Evolutionary conservation across 1,139 yeast genomes (phyloP).

Genomic region (Cylindricascospora bacillispora): DNA sequence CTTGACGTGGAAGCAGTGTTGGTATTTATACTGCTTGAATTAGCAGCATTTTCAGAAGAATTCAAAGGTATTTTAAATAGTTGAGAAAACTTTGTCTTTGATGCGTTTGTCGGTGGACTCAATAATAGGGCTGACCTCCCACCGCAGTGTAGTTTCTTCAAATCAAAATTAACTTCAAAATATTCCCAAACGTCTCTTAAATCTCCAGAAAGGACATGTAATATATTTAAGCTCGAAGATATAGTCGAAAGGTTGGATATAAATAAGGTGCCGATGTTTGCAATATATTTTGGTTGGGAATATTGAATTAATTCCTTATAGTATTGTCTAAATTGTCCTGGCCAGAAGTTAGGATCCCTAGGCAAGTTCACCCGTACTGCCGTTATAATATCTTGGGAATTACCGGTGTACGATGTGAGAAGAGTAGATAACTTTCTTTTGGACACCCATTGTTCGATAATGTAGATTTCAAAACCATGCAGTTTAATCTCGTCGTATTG

Average conservation of each 20-base stretch:
- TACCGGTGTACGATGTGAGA: slow-evolving; percentile 78
- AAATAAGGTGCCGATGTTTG: slow-evolving; percentile 47
- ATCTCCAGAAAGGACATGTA: slow-evolving; percentile 59
- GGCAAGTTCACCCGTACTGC: slow-evolving; percentile 54
- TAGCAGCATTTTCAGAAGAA: not conserved
- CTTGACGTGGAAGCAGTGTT: not conserved
- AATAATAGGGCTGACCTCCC: slow-evolving; percentile 71
- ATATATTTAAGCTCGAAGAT: slow-evolving; percentile 60
- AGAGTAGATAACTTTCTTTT: slow-evolving; percentile 54
- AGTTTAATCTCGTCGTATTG: slow-evolving; percentile 34
- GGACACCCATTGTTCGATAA: slow-evolving; percentile 90
- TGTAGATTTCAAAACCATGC: slow-evolving; percentile 71
- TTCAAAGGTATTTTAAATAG: slow-evolving; percentile 38
- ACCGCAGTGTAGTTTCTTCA: slow-evolving; percentile 68
- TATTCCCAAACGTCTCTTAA: slow-evolving; percentile 37
- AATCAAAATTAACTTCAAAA: slow-evolving; percentile 62
- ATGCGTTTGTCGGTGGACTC: slow-evolving; percentile 59
- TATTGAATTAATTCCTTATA: slow-evolving; percentile 51
- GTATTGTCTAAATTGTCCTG: slow-evolving; percentile 43
- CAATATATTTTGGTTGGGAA: slow-evolving; percentile 41
- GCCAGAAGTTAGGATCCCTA: slow-evolving; percentile 43
- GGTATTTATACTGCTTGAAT: slow-evolving; percentile 1
- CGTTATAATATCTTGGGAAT: slow-evolving; percentile 44
- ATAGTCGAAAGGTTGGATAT: slow-evolving; percentile 72
- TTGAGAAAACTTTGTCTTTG: slow-evolving; percentile 72